These are phyloP conservation scores for Dentipellis sp. DNA, from an alignment of 768 basidiomycete species.

Conservation along the genomic window DNA sequence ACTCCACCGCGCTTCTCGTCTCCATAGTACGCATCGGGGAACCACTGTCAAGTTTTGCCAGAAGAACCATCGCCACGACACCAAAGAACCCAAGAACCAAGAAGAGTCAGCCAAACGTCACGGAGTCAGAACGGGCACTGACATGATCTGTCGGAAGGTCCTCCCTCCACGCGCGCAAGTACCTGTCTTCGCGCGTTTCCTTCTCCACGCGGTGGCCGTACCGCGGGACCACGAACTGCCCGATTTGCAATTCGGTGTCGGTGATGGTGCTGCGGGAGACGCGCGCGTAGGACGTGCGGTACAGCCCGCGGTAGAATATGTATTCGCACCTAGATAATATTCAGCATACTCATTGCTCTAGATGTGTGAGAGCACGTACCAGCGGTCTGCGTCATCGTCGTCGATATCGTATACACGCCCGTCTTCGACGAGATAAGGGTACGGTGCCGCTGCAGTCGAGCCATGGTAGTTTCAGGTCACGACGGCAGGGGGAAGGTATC, in stretches of 20 bases:
- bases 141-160: slow-evolving; percentile 58
- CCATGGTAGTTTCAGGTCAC: slow-evolving; percentile 1
- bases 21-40: slow-evolving; percentile 64
- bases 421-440: slow-evolving; percentile 67
- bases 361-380: slow-evolving; percentile 31
- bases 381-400: slow-evolving; percentile 57
- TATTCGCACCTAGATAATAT: slow-evolving; percentile 69
- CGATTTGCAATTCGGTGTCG: slow-evolving; percentile 86
- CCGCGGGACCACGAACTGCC: slow-evolving; percentile 70
- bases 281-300: slow-evolving; percentile 75
- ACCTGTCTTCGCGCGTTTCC: slow-evolving; percentile 52
- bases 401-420: slow-evolving; percentile 78
- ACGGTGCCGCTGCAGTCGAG: slow-evolving; percentile 50
- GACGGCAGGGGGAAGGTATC: not conserved
- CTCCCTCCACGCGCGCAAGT: slow-evolving; percentile 59
- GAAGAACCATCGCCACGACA: not conserved
- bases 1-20: slow-evolving; percentile 43
- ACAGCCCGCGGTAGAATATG: slow-evolving; percentile 74
- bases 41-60: slow-evolving; percentile 45
- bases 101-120: not conserved
- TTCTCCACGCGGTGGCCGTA: slow-evolving; percentile 45
- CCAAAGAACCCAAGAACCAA: not conserved
- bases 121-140: slow-evolving; percentile 17
- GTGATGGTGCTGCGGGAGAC: slow-evolving; percentile 78
- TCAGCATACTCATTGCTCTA: not conserved